These are phyloP conservation scores for Colletotrichum endophyticum DNA, from an alignment of 2,329 filamentous ascomycete species.

Conservation along the genomic window DNA sequence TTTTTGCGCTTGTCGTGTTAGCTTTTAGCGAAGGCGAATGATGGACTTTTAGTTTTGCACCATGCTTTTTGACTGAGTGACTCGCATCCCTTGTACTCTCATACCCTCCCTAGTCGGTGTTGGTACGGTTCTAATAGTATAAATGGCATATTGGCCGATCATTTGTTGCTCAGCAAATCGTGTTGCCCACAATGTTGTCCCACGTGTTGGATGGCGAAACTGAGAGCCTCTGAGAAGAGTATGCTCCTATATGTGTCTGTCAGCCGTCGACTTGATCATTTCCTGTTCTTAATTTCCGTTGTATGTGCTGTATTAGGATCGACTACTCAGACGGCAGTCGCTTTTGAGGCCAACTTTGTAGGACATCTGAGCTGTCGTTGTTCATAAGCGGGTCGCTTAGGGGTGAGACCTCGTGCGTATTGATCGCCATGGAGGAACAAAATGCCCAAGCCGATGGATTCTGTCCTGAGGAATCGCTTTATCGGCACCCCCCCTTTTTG, in stretches of 20 bases:
- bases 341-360: background rate
- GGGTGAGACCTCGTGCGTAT: too few species aligned
- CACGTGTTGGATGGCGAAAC: background rate
- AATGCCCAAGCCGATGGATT: background rate
- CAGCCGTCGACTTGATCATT: background rate
- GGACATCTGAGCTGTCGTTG: accelerated
- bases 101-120: background rate
- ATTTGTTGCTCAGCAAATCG: too few species aligned
- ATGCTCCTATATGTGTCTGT: too few species aligned
- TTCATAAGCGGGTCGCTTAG: background rate
- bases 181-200: too few species aligned
- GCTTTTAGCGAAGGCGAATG: constrained; percentile 14
- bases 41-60: background rate
- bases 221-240: background rate
- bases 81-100: background rate
- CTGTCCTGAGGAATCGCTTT: background rate
- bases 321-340: background rate
- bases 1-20: background rate
- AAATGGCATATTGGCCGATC: background rate
- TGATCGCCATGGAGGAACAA: background rate
- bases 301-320: background rate
- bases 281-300: background rate
- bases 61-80: background rate
- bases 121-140: background rate
- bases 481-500: background rate